Evolutionary conservation across 192 early-diverging fungal species (phyloP).

Genomic region (Phlyctochytrium arcticum): DNA sequence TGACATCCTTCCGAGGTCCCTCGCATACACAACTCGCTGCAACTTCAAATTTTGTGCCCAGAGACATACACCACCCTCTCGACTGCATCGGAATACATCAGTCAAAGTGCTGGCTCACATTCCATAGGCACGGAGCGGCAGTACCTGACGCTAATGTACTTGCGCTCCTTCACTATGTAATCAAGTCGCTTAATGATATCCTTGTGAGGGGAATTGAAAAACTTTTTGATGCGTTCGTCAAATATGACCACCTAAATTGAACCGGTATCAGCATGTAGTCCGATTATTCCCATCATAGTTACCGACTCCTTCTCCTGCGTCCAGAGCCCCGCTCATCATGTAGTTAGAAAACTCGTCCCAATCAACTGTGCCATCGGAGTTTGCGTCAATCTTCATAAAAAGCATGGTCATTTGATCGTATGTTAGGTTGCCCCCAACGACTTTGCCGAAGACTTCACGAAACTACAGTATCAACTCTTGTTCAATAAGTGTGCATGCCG

Average conservation of each 20-base stretch:
- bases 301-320: constrained; percentile 33
- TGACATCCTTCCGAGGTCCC: constrained; percentile 40
- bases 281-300: background rate
- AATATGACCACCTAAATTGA: constrained; percentile 39
- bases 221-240: constrained; percentile 48
- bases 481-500: background rate
- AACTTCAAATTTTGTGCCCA: constrained; percentile 55
- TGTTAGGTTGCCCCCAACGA: constrained; percentile 52
- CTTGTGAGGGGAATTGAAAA: constrained; percentile 48
- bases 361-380: constrained; percentile 58
- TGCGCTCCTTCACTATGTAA: constrained; percentile 56
- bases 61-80: constrained; percentile 54
- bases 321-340: constrained; percentile 56
- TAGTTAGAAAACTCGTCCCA: constrained; percentile 68
- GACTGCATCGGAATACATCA: constrained; percentile 9
- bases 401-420: constrained; percentile 64
- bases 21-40: constrained; percentile 43
- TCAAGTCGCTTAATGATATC: constrained; percentile 57
- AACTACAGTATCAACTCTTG: constrained; percentile 31
- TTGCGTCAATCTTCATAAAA: constrained; percentile 71
- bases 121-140: no score
- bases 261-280: background rate
- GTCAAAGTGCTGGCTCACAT: background rate
- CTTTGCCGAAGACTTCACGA: constrained; percentile 59
- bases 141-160: constrained; percentile 58